Conservation (phyloP, 2,329 filamentous ascomycete species). For the Clarireedia monteithiana region DNA sequence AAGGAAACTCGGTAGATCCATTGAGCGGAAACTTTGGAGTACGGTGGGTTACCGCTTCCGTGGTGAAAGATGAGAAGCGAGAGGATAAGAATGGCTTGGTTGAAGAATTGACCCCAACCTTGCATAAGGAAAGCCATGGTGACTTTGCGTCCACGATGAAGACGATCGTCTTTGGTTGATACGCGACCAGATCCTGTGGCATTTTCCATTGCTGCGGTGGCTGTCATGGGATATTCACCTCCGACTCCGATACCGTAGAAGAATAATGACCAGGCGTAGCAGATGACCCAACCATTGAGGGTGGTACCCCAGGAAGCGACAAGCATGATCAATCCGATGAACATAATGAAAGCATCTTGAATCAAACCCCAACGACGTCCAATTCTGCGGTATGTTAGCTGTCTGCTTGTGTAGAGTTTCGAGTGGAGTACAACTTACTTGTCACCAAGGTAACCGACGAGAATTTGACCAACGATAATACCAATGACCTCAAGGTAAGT, state of each 20-base stretch:
- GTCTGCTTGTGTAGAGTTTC: background rate
- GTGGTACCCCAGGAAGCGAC: conserved; percentile 83
- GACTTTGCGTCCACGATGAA: conserved; percentile 93
- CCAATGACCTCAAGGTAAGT: conserved; percentile 90
- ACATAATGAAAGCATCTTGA: conserved; percentile 92
- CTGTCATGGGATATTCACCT: conserved; percentile 94
- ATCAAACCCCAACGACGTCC: conserved; percentile 93
- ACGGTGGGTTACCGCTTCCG: conserved; percentile 50
- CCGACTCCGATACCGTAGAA: conserved; percentile 74
- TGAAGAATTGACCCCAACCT: conserved; percentile 93
- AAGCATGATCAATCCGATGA: conserved; percentile 84
- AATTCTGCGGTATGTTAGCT: conserved; percentile 47
- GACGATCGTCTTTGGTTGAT: conserved; percentile 84
- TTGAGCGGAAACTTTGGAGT: conserved; percentile 69
- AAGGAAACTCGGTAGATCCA: conserved; percentile 92
- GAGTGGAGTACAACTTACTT: conserved; percentile 38
- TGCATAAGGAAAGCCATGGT: conserved; percentile 97
- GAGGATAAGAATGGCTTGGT: conserved; percentile 84
- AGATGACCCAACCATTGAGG: conserved; percentile 92
- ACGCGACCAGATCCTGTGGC: conserved; percentile 77
- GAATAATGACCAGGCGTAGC: conserved; percentile 91
- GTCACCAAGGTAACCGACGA: conserved; percentile 74
- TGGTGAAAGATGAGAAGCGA: conserved; percentile 84
- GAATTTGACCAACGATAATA: conserved; percentile 89
- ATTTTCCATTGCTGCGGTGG: conserved; percentile 90